Evolutionary conservation across 805 yeast species (phyloP), one percentile per base, ranked within the genome.

Genomic region (Zygotorulaspora sp.): DNA sequence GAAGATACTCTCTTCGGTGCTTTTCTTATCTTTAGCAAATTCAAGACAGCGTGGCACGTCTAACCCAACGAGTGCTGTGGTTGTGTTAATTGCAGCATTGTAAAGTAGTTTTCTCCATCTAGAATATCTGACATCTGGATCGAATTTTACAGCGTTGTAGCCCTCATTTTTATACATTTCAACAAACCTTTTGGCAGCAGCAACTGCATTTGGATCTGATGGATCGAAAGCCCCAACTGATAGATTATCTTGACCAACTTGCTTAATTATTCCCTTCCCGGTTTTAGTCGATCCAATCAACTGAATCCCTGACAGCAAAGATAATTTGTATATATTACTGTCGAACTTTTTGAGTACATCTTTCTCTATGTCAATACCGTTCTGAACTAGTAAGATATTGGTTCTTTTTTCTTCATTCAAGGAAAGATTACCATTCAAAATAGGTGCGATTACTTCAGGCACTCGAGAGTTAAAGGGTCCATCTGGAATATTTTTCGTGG

Each of bases 401-500:
- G 81, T 71, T 18, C 39, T 32, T 17, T 49, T 50, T 2, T 42
- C 35, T 7, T 41, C 26, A 17, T 48, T 41, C 9, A 49, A 10
- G 6, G 15, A 23, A 17, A 34, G 35, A 36, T 58, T 61, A 1
- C 67, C 57, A 22, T 73, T 62, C 25, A 81, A 65, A 3, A 76
- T 73, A 0, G 79, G 75, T 17, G 49, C 66, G 14, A 74, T 66
- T 30, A 79, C 53, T 6, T 76, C 75, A 44, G 75, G 78, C 4
- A 78, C 66, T 30, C 68, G 66, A 40, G 66, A 64, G 9, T 35
- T 27, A 7, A 30, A 22, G 2, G 64, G 58, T 6, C 82, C 68
- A 52, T 83, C 90, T 5, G 89, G 88, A 23, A 78, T 69, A 50
- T 77, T 79, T 52, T 83, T 83, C 32, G 84, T 78, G 30, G 82